Conservation (phyloP, 2,329 filamentous ascomycete genomes). For the Pezicula neosporulosa region DNA sequence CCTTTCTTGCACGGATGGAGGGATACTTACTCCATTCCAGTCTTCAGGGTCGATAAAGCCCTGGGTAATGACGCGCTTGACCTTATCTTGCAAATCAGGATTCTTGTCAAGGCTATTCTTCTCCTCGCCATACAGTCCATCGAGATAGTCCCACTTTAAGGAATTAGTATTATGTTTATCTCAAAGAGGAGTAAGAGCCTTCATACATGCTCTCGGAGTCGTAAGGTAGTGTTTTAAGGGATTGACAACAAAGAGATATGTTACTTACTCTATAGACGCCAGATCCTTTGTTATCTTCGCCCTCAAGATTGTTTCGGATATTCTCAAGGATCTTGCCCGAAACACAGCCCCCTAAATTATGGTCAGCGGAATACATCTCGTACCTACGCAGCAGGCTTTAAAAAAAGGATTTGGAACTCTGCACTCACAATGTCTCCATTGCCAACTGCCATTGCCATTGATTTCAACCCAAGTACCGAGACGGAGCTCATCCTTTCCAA, state of each 20-base stretch:
- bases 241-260: too few relatives aligned
- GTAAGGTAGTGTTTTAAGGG: too few relatives aligned
- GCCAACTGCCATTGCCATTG: conserved; percentile 57
- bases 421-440: conserved; percentile 92
- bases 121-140: conserved; percentile 76
- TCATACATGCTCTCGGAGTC: too few relatives aligned
- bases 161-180: too few relatives aligned
- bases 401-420: conserved; percentile 20
- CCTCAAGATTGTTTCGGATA: conserved; percentile 53
- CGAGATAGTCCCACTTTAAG: conserved; percentile 43
- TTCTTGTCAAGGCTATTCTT: conserved; percentile 45
- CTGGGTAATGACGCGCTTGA: conserved; percentile 67
- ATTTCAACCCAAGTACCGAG: conserved; percentile 71
- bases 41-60: conserved; percentile 83
- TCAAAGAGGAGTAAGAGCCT: too few relatives aligned
- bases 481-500: conserved; percentile 74
- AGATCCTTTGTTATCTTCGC: conserved; percentile 39
- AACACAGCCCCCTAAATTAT: conserved; percentile 71
- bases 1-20: neutral
- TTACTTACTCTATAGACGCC: conserved; percentile 41
- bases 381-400: neutral
- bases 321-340: conserved; percentile 72
- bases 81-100: conserved; percentile 66
- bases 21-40: conserved; percentile 74
- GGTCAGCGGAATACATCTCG: neutral